Evolutionary conservation across 2,329 filamentous ascomycete species (phyloP).

Genomic region (Fusarium musae): DNA sequence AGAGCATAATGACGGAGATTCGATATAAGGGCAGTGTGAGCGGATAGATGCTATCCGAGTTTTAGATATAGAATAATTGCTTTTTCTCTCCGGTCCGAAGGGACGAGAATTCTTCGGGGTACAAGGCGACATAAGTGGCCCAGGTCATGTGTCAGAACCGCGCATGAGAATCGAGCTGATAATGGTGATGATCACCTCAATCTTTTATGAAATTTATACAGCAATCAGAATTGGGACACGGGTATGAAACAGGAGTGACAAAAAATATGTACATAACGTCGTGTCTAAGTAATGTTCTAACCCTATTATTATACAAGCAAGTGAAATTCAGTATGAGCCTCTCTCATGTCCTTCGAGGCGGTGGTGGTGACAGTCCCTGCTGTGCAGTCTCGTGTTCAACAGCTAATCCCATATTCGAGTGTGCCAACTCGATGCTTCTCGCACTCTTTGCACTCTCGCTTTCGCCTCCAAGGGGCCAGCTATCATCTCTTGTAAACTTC

Average conservation of each 20-base stretch:
- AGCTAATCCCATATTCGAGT: constrained; percentile 37
- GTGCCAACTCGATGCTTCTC: constrained; percentile 34
- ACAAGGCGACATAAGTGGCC: rapidly evolving
- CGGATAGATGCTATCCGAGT: neutral
- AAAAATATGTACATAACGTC: constrained; percentile 23
- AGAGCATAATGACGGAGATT: no score
- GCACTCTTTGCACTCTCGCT: constrained; percentile 27
- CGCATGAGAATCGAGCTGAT: neutral
- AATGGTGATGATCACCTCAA: no score
- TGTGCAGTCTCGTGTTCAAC: constrained; percentile 34
- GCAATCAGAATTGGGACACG: neutral
- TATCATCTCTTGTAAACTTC: constrained; percentile 22
- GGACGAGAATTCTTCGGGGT: neutral
- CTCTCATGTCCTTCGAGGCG: constrained; percentile 33
- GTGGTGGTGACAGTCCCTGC: constrained; percentile 41
- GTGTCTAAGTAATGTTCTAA: constrained; percentile 17
- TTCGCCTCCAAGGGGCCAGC: constrained; percentile 28
- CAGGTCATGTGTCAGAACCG: no score
- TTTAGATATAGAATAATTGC: neutral
- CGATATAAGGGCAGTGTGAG: neutral
- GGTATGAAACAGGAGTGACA: neutral
- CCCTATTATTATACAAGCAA: constrained; percentile 24
- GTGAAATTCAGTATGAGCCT: constrained; percentile 4
- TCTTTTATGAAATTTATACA: neutral
- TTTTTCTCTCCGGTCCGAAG: neutral